Evolutionary conservation across 2,329 filamentous ascomycete species (phyloP).

Genomic region (Thyridium curvatum): DNA sequence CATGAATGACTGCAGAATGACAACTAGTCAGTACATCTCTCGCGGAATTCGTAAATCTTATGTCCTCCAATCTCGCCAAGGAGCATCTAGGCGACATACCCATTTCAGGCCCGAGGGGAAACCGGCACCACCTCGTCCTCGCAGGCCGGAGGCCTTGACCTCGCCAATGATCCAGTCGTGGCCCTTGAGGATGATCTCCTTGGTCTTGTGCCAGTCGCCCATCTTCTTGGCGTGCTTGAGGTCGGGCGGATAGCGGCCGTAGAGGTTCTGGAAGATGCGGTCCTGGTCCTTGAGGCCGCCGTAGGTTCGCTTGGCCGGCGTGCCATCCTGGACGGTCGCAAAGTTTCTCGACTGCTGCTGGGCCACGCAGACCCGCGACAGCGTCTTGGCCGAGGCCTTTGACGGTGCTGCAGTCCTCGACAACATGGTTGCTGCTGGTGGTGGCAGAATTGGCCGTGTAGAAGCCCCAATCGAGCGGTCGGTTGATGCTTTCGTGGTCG

Average conservation of each 20-base stretch:
- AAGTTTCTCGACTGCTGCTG: constrained; percentile 64
- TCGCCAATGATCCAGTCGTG: constrained; percentile 99
- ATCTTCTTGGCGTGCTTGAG: constrained; percentile 94
- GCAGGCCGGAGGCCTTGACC: constrained; percentile 91
- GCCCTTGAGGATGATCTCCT: constrained; percentile 95
- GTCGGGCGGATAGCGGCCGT: constrained; percentile 85
- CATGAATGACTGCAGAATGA: constrained; percentile 77
- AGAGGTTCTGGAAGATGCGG: constrained; percentile 98
- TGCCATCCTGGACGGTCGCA: constrained; percentile 71
- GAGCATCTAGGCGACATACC: constrained; percentile 55
- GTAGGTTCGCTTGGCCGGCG: constrained; percentile 63
- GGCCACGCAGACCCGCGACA: constrained; percentile 31
- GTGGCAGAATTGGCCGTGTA: constrained; percentile 21
- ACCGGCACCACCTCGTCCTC: constrained; percentile 93
- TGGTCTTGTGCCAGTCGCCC: constrained; percentile 98
- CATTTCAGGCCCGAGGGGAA: constrained; percentile 99
- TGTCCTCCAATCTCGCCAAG: constrained; percentile 1
- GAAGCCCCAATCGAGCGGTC: constrained; percentile 9
- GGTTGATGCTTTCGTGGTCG: constrained; percentile 7
- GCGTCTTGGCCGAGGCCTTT: constrained; percentile 30
- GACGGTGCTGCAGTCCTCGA: constrained; percentile 34
- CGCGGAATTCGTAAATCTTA: background rate
- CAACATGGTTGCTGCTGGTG: constrained; percentile 34
- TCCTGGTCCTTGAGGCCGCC: constrained; percentile 93
- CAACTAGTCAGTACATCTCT: constrained; percentile 7